Conservation (phyloP, 1,284 basidiomycete genomes). For the Mycena citricolor region DNA sequence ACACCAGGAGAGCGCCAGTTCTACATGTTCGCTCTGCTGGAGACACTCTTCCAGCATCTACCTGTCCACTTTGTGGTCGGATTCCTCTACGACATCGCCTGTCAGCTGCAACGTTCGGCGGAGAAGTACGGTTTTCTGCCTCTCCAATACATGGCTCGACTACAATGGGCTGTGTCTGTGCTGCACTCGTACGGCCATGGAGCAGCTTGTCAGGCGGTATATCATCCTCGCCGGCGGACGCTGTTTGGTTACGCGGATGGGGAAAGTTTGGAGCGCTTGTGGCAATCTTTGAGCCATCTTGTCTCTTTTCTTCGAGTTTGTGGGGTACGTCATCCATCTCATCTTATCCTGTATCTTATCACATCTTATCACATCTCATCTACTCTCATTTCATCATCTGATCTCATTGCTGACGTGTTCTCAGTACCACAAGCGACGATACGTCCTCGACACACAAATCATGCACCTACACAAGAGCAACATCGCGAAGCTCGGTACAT, state of each 20-base stretch:
- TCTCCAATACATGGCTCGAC: constrained; percentile 18
- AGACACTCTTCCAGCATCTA: constrained; percentile 27
- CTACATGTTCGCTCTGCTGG: constrained; percentile 28
- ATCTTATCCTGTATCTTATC: no score
- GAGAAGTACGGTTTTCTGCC: constrained; percentile 24
- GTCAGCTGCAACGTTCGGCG: constrained; percentile 29
- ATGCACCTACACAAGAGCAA: background rate
- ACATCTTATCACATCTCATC: no score
- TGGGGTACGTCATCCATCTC: no score
- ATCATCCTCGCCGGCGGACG: constrained; percentile 30
- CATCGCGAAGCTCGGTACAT: background rate
- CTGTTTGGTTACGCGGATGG: constrained; percentile 35
- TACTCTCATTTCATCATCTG: no score
- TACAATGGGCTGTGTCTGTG: constrained; percentile 30
- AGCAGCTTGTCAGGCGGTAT: constrained; percentile 34
- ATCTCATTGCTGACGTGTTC: no score
- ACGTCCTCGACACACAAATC: constrained; percentile 4
- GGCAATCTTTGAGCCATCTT: constrained; percentile 31
- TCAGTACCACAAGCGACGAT: constrained; percentile 8
- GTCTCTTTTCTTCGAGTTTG: no score
- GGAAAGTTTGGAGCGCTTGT: constrained; percentile 37
- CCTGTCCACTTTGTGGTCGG: constrained; percentile 27
- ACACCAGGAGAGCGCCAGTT: constrained; percentile 33
- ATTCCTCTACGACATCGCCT: constrained; percentile 31
- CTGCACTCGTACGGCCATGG: constrained; percentile 37